Percentiles rank a stretch among this genome's conserved stretches.
These are phyloP conservation scores for Aspergillus viridinutans DNA, from an alignment of 2,329 filamentous ascomycete species.

Conservation along the genomic window DNA sequence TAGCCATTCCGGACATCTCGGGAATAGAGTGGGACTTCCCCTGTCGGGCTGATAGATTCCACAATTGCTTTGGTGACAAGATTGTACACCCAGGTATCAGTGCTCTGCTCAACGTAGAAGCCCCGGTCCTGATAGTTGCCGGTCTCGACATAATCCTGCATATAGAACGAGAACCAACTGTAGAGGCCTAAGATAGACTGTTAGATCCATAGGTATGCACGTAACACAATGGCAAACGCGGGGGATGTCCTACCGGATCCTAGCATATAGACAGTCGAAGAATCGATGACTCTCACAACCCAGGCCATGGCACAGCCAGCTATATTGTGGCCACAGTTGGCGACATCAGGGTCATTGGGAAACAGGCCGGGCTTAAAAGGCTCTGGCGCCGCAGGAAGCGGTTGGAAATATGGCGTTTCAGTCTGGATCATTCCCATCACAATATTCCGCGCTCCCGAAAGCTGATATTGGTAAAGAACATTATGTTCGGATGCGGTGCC, in stretches of 20 bases:
- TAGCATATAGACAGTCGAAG: neutral
- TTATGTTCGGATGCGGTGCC: too few relatives aligned
- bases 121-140: conserved; percentile 45
- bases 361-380: conserved; percentile 1
- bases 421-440: conserved; percentile 2
- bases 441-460: too few relatives aligned
- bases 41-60: conserved; percentile 14
- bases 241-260: neutral
- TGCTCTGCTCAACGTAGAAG: conserved; percentile 9
- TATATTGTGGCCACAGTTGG: neutral
- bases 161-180: conserved; percentile 58
- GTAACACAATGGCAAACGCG: neutral
- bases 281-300: neutral
- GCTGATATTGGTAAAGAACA: too few relatives aligned
- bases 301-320: conserved; percentile 9
- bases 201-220: neutral
- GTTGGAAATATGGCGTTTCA: conserved; percentile 6
- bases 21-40: conserved; percentile 4
- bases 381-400: neutral
- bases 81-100: conserved; percentile 16
- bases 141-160: conserved; percentile 44
- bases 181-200: conserved; percentile 51
- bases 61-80: conserved; percentile 14
- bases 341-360: neutral
- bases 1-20: conserved; percentile 9